Percentiles rank a stretch among this genome's conserved stretches.
Evolutionary conservation across 2,329 filamentous ascomycete genomes (phyloP).

Genomic region (Pyrenochaeta sp.): DNA sequence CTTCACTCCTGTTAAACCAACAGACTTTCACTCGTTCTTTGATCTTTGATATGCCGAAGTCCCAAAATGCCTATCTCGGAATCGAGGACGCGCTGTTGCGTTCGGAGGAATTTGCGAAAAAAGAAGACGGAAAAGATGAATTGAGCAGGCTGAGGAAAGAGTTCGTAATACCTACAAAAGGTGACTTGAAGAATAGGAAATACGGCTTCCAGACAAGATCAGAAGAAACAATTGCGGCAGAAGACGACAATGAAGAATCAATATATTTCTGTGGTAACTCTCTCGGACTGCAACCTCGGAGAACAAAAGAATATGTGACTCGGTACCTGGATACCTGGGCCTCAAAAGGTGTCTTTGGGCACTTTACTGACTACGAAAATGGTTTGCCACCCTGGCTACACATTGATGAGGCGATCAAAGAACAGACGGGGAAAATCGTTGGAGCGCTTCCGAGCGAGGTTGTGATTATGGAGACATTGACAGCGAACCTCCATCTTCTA

Average conservation of each 20-base stretch:
- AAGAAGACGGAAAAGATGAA: constrained; percentile 49
- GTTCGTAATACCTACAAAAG: constrained; percentile 80
- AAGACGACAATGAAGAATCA: constrained; percentile 54
- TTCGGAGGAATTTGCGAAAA: constrained; percentile 42
- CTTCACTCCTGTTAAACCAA: neutral
- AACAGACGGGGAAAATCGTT: constrained; percentile 75
- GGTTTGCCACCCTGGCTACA: constrained; percentile 79
- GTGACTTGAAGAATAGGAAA: constrained; percentile 72
- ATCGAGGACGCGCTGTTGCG: constrained; percentile 30
- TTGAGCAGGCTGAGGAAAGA: constrained; percentile 64
- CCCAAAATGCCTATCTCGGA: constrained; percentile 32
- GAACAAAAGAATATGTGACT: constrained; percentile 70
- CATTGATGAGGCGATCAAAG: constrained; percentile 77
- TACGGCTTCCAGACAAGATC: constrained; percentile 27
- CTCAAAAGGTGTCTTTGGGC: constrained; percentile 82
- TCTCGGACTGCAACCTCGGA: constrained; percentile 81
- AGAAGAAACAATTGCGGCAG: constrained; percentile 15
- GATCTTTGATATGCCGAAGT: constrained; percentile 33
- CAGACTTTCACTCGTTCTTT: constrained; percentile 2
- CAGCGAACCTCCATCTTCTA: constrained; percentile 80
- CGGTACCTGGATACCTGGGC: constrained; percentile 85
- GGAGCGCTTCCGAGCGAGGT: constrained; percentile 78
- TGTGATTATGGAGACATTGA: constrained; percentile 88
- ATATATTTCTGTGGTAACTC: constrained; percentile 94
- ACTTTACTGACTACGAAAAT: constrained; percentile 75